Evolutionary conservation across 2,329 filamentous ascomycete species (phyloP).

Genomic region (Sordariomycetes sp.): DNA sequence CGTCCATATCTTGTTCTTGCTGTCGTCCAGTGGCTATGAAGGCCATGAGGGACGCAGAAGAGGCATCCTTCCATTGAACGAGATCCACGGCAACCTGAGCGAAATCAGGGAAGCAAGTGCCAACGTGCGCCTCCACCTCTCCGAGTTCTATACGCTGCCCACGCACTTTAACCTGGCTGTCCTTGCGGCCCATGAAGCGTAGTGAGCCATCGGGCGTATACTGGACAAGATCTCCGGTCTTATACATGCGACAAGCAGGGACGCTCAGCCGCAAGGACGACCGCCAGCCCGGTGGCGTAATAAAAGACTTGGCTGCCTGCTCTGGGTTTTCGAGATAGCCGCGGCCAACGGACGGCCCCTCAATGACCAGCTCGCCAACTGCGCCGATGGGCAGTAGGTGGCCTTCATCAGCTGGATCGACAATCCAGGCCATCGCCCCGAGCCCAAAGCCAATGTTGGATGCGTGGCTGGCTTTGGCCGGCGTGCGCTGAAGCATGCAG

Average conservation of each 20-base stretch:
- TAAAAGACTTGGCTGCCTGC: slow-evolving; percentile 15
- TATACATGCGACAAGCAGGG: slow-evolving; percentile 24
- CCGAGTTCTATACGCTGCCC: slow-evolving; percentile 3
- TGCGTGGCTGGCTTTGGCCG: too few species aligned
- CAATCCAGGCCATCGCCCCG: slow-evolving; percentile 17
- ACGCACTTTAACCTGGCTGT: slow-evolving; percentile 4
- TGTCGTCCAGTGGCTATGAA: too few species aligned
- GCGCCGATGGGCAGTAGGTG: slow-evolving; percentile 13
- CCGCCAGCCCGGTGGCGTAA: slow-evolving; percentile 23
- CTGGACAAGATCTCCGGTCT: slow-evolving; percentile 35
- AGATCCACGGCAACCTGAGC: too few species aligned
- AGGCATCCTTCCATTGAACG: too few species aligned
- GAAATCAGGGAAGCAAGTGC: too few species aligned
- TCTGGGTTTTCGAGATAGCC: slow-evolving; percentile 12
- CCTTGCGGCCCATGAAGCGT: slow-evolving; percentile 37
- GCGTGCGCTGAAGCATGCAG: not conserved
- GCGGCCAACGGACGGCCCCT: slow-evolving; percentile 13
- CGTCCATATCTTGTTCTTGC: too few species aligned
- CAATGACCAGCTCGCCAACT: slow-evolving; percentile 16
- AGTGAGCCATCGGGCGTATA: slow-evolving; percentile 30
- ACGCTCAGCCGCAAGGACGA: not conserved
- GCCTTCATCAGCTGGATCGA: slow-evolving; percentile 16
- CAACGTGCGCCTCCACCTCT: slow-evolving; percentile 2
- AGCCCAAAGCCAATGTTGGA: not conserved
- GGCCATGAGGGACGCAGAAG: too few species aligned